A percentile compares a stretch with the other conserved stretches of the same genome.
Evolutionary conservation across 2,329 filamentous ascomycete genomes (phyloP).

Genomic region (Penicillium psychrosexuale): DNA sequence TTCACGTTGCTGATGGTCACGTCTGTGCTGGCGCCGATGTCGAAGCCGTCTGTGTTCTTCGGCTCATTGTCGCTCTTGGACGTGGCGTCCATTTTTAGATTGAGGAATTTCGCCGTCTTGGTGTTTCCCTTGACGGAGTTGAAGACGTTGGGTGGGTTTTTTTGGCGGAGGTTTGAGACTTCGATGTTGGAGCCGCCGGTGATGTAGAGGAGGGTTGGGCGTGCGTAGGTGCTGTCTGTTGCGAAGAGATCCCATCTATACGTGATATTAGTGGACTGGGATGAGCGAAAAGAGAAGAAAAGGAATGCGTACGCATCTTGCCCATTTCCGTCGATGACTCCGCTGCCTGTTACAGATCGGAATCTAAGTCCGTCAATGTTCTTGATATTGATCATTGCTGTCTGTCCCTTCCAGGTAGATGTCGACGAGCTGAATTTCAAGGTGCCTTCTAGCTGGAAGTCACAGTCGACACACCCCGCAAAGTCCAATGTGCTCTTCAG

Average conservation of each 20-base stretch:
- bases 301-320: slow-evolving; percentile 36
- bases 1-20: slow-evolving; percentile 38
- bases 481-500: slow-evolving; percentile 46
- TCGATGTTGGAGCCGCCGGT: slow-evolving; percentile 39
- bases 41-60: slow-evolving; percentile 48
- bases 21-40: slow-evolving; percentile 39
- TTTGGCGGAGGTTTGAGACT: slow-evolving; percentile 38
- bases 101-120: slow-evolving; percentile 36
- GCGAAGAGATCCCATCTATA: slow-evolving; percentile 42
- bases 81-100: slow-evolving; percentile 39
- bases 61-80: slow-evolving; percentile 40
- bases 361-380: slow-evolving; percentile 41
- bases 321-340: slow-evolving; percentile 49
- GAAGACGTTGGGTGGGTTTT: slow-evolving; percentile 49
- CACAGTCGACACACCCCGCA: slow-evolving; percentile 44
- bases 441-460: slow-evolving; percentile 47
- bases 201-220: slow-evolving; percentile 46
- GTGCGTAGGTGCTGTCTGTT: slow-evolving; percentile 35
- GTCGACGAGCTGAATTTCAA: slow-evolving; percentile 42
- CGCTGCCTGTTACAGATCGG: slow-evolving; percentile 40
- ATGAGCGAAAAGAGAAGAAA: neutral
- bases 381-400: slow-evolving; percentile 41
- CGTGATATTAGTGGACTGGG: neutral
- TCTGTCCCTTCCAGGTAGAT: slow-evolving; percentile 44
- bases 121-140: slow-evolving; percentile 39